A percentile compares a stretch with the other conserved stretches of the same genome.
Conservation (phyloP, 495 filamentous ascomycete species). For the Penicillium odoratum region DNA sequence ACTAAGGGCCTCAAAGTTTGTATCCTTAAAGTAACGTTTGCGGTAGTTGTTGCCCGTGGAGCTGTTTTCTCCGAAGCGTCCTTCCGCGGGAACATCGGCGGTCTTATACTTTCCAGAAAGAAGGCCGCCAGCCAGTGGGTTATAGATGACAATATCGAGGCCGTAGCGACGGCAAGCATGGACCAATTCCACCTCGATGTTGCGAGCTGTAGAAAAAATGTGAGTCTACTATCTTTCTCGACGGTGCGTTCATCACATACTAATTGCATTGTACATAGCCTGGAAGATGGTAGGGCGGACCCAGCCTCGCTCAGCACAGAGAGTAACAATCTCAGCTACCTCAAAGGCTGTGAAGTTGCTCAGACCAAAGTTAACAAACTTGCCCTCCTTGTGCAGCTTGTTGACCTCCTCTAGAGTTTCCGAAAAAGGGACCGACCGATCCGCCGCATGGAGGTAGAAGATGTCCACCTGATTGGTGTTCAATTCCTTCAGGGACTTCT, state of each 20-base stretch:
- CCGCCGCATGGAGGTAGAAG: constrained; percentile 85
- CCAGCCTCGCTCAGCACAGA: constrained; percentile 78
- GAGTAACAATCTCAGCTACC: constrained; percentile 83
- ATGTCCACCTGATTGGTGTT: constrained; percentile 79
- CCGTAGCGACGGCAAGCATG: constrained; percentile 80
- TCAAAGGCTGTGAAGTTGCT: constrained; percentile 88
- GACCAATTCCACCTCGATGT: constrained; percentile 78
- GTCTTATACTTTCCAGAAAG: constrained; percentile 85
- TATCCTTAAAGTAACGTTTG: constrained; percentile 76
- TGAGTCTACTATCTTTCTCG: not conserved
- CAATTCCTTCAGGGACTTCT: constrained; percentile 68
- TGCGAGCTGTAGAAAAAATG: constrained; percentile 53
- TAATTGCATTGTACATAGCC: constrained; percentile 65
- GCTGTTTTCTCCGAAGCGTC: constrained; percentile 65
- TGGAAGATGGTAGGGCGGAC: constrained; percentile 64
- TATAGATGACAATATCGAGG: constrained; percentile 88
- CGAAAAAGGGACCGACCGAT: constrained; percentile 73
- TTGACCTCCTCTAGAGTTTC: constrained; percentile 78
- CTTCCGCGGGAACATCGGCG: constrained; percentile 62
- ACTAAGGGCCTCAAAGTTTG: constrained; percentile 72
- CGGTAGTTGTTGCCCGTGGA: constrained; percentile 66
- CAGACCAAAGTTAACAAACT: constrained; percentile 79
- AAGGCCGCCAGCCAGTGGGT: constrained; percentile 81
- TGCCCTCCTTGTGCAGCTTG: constrained; percentile 81
- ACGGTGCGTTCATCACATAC: constrained; percentile 22